Conservation (phyloP, 495 filamentous ascomycete genomes). For the Oleoguttula mirabilis region DNA sequence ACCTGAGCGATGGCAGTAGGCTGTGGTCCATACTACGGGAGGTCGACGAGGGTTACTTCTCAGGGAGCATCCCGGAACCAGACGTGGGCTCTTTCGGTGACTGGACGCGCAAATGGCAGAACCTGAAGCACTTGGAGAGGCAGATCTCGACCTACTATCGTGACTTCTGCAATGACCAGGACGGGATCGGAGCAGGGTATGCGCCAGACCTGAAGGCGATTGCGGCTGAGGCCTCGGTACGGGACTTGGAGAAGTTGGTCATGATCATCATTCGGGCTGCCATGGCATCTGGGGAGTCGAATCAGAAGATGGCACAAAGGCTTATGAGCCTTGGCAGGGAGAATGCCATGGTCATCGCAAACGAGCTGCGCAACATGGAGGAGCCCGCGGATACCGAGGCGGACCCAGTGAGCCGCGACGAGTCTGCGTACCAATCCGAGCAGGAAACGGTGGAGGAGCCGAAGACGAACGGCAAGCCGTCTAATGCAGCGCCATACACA, state of each 20-base stretch:
- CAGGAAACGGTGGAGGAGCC: constrained; percentile 2
- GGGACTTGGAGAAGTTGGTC: constrained; percentile 19
- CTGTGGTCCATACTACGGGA: constrained; percentile 56
- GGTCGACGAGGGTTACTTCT: constrained; percentile 57
- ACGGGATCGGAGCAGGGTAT: constrained; percentile 31
- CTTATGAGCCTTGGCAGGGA: constrained; percentile 25
- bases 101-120: constrained; percentile 19
- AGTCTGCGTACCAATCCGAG: constrained; percentile 15
- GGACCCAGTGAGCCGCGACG: constrained; percentile 11
- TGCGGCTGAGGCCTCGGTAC: constrained; percentile 32
- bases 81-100: constrained; percentile 27
- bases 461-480: constrained; percentile 9
- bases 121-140: constrained; percentile 56
- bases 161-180: constrained; percentile 26
- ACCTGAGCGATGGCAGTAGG: constrained; percentile 63
- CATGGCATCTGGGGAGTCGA: constrained; percentile 26
- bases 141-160: constrained; percentile 54
- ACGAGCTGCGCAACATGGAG: constrained; percentile 28
- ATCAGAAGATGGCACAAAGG: constrained; percentile 28
- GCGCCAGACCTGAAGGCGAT: constrained; percentile 49
- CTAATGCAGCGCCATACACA: constrained; percentile 15
- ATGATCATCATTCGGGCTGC: constrained; percentile 28
- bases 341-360: constrained; percentile 25
- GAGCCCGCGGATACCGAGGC: constrained; percentile 18
- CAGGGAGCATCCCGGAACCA: constrained; percentile 46